Evolutionary conservation across 768 basidiomycete genomes (phyloP), one percentile per base, ranked within the genome.

Genomic region (Suillus discolor): DNA sequence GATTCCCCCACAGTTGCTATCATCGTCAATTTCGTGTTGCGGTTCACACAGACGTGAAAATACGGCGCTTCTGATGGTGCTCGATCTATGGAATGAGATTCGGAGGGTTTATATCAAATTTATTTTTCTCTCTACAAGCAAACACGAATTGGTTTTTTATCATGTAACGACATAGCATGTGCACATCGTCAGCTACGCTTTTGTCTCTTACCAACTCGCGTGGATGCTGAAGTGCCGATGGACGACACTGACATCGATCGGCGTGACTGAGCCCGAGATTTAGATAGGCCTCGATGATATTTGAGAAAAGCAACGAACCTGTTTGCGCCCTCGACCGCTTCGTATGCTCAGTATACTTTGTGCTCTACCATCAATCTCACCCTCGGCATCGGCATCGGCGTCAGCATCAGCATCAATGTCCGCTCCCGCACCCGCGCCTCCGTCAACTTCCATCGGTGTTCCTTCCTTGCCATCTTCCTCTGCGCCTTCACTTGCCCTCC

Each of bases 21-120:
- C 70, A 79, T 92, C 64, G 87, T 89, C 80, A 96, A 96, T 77
- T 95, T 96, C 70, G 80, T 93, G 66, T 83, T 96, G 66, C 88
- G 93, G 59, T 94, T 95, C 77, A 85, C 91, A 31, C 73, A 63
- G 44, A 67, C 66, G 51, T 79, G 41, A 73, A 62, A 28, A 49
- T 36, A 23, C 57, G 42, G 41, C 15, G 61, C 28, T 51, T 38
- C 8, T 57, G 65, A 9, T 61, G 39, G 51, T 20, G 23, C 38
- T 39, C 5, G 11, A 41, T 18, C 41, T 31, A 31, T 54, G 5
- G n/a, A 28, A 42, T 63, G 36, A 23, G 23, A 49, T 31, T 54
- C 28, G 9, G 23, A 51, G 25, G 39, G 36, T 44, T 36, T 47
- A 51, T 62, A 51, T 62, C 34, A 62, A 25, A 57, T 62, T 34